Evolutionary conservation across 176 grass and related monocot species (phyloP).

Genomic region (Dactylis glomerata): DNA sequence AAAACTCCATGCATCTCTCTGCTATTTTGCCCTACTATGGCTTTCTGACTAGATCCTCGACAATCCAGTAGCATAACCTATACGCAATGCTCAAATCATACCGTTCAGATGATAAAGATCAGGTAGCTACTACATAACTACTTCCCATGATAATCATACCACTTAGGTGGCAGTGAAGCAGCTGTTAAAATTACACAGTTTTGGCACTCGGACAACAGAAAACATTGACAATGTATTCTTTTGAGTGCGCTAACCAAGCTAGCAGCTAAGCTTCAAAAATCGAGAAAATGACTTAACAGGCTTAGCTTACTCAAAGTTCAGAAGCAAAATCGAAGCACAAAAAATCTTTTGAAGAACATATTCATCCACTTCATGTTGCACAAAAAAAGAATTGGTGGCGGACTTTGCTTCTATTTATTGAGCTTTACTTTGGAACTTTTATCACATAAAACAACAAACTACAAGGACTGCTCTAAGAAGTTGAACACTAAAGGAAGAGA

Average conservation of each 20-base stretch:
- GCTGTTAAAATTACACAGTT: not conserved
- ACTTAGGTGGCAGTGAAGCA: not conserved
- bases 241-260: not conserved
- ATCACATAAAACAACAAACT: not conserved
- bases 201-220: not conserved
- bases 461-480: not conserved
- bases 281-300: not conserved
- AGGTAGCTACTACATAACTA: not conserved
- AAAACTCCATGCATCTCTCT: not conserved
- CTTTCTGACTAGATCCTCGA: not conserved
- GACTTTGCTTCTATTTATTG: constrained; percentile 25
- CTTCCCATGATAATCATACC: not conserved
- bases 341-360: not conserved
- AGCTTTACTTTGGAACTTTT: not conserved
- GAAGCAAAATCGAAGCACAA: not conserved
- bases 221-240: not conserved
- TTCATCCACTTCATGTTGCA: not conserved
- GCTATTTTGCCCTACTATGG: not conserved
- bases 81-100: not conserved
- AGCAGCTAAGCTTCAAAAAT: not conserved
- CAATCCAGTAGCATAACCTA: not conserved
- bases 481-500: constrained; percentile 1
- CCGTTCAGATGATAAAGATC: not conserved
- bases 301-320: not conserved
- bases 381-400: not conserved